Percentiles rank a stretch among this genome's conserved stretches.
phyloP scores from a whole-genome alignment of 305 asterid species.

The Fraxinus greggii region DNA sequence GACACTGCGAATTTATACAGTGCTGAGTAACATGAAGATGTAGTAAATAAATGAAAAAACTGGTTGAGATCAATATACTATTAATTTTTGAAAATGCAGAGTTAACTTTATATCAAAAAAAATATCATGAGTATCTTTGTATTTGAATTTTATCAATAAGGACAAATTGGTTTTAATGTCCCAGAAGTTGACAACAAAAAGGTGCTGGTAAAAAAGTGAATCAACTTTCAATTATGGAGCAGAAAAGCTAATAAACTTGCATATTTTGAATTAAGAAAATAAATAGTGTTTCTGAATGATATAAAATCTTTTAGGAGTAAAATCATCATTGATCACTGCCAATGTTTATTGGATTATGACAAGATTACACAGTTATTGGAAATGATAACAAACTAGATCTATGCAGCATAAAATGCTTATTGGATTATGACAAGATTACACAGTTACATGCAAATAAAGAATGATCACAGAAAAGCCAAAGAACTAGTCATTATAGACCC shows the following conservation, averaged over 20 bases:
- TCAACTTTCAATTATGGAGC: not conserved
- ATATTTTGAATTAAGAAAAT: not conserved
- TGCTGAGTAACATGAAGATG: not conserved
- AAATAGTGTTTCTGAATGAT: not conserved
- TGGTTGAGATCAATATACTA: not conserved
- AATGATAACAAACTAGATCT: not conserved
- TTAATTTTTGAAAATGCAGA: not conserved
- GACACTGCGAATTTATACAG: not conserved
- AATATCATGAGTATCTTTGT: not conserved
- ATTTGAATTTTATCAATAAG: too few relatives aligned
- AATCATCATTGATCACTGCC: not conserved
- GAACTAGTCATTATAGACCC: conserved; percentile 22
- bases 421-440: not conserved
- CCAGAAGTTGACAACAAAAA: not conserved
- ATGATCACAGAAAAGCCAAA: not conserved
- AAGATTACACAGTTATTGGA: not conserved
- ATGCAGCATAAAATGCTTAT: not conserved
- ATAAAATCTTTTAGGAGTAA: not conserved
- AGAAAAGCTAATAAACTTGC: not conserved
- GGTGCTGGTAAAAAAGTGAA: not conserved
- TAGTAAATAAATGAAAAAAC: too few relatives aligned
- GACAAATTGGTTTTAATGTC: not conserved
- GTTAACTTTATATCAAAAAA: not conserved
- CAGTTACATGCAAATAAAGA: not conserved
- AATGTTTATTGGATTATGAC: not conserved